A percentile compares a stretch with the other conserved stretches of the same genome.
phyloP scores from a whole-genome alignment of 768 basidiomycete genomes.

The Pholiota molesta region DNA sequence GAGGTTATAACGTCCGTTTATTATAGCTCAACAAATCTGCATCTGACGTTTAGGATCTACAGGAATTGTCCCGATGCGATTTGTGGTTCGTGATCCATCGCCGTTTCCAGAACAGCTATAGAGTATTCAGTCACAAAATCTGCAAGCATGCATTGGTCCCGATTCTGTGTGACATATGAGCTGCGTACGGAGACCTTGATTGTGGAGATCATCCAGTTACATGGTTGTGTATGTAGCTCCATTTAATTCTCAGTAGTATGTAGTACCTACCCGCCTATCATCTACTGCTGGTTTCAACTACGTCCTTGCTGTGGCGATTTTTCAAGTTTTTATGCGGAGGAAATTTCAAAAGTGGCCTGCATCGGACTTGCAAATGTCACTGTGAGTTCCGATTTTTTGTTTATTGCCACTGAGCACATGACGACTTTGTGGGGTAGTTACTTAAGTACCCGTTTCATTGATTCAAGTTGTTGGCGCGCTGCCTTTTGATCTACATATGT shows the following conservation, averaged over 20 bases:
- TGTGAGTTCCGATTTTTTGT: background rate
- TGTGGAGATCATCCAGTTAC: background rate
- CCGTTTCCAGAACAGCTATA: constrained; percentile 6
- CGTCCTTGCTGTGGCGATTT: background rate
- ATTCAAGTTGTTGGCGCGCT: background rate
- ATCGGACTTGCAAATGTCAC: background rate
- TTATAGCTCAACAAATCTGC: constrained; percentile 1
- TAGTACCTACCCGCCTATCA: too few relatives aligned
- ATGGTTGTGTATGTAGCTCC: background rate
- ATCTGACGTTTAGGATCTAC: background rate
- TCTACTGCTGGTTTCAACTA: background rate
- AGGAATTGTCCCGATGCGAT: background rate
- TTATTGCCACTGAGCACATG: background rate
- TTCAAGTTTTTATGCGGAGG: background rate
- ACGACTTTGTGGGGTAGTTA: background rate
- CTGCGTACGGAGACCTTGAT: background rate
- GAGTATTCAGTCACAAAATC: constrained; percentile 5
- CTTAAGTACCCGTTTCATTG: background rate
- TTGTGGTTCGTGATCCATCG: background rate
- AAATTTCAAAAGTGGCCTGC: background rate
- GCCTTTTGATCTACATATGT: background rate
- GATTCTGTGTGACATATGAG: background rate
- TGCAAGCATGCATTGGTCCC: constrained; percentile 7
- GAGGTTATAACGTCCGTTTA: background rate
- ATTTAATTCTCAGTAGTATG: background rate